Evolutionary conservation across 108 stramenopile genomes (phyloP), one percentile per base, ranked within the genome.

Genomic region (Cyclotella atomus): DNA sequence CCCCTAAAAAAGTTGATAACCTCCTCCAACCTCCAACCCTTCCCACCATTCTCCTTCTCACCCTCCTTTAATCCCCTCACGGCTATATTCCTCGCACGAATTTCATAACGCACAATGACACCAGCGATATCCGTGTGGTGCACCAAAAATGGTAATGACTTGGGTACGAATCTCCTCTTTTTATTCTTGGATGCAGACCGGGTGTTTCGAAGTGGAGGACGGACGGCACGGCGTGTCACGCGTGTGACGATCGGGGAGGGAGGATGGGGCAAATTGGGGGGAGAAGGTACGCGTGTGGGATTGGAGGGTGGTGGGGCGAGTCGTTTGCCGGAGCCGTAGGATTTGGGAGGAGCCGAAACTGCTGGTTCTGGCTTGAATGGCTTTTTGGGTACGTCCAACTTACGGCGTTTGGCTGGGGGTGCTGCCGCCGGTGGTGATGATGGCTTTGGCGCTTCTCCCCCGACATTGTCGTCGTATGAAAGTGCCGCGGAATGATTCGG

Each of bases 1-100:
- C 67, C 75, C 53, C 75, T 46, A 33, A 69, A 68, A 46, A 76
- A 76, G 66, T 69, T 76, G 29, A 76, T 61, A 32, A 76, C 62
- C 47, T 76, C 75, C 0, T 68, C 61, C 34, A 47, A 36, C 23
- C 64, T 60, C 75, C 75, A 76, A 20, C 32, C 47, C 21, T 46
- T 34, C 45, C 59, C 29, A 59, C 28, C 47, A 35, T 29, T 68
- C 65, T 36, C 21, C 5, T 1, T 27, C 2, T 28, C 4, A 14
- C 15, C 57, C 34, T 35, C 9, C 16, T 53, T 47, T 19, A 63
- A 25, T 17, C 5, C 36, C 29, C 21, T 30, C 27, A 47, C 45
- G 20, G 43, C 64, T 10, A 65, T 41, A 47, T 65, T 73, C 55
- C 45, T 73, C 8, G 72, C 72, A 19, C 63, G 72, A 43, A 73